A percentile compares a stretch with the other conserved stretches of the same genome.
These are phyloP conservation scores for Cercospora nicotianae DNA, from an alignment of 2,329 filamentous ascomycete genomes.

Conservation along the genomic window DNA sequence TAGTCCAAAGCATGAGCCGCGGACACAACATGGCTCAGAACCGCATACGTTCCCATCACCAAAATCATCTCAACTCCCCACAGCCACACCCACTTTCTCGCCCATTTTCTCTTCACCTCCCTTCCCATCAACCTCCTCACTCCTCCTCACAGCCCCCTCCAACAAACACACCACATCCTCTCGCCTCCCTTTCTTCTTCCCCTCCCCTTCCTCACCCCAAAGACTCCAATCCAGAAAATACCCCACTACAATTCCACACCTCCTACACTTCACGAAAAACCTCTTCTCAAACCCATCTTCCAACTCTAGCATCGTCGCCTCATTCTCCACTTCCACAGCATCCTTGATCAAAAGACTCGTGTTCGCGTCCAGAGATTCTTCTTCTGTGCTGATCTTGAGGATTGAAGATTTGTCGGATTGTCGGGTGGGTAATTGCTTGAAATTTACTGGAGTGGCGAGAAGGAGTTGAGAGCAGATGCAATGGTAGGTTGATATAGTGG, in stretches of 20 bases:
- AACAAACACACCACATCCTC: slow-evolving; percentile 60
- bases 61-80: neutral
- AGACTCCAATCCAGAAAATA: slow-evolving; percentile 61
- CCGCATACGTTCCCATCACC: neutral
- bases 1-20: neutral
- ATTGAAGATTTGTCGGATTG: slow-evolving; percentile 57
- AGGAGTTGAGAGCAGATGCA: slow-evolving; percentile 68
- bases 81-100: neutral
- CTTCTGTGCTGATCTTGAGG: slow-evolving; percentile 49
- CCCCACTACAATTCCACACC: slow-evolving; percentile 62
- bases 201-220: slow-evolving; percentile 40
- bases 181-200: slow-evolving; percentile 42
- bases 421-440: slow-evolving; percentile 56
- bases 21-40: neutral
- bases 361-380: slow-evolving; percentile 23
- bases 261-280: slow-evolving; percentile 57
- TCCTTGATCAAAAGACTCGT: slow-evolving; percentile 23
- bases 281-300: slow-evolving; percentile 68
- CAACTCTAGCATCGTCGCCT: slow-evolving; percentile 31
- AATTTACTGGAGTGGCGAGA: slow-evolving; percentile 57
- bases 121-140: slow-evolving; percentile 51
- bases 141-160: slow-evolving; percentile 59
- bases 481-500: slow-evolving; percentile 51
- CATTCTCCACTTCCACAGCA: slow-evolving; percentile 19
- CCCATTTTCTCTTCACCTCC: slow-evolving; percentile 4